Conservation (phyloP, 768 basidiomycete species). For the Leccinum aurantiacum region DNA sequence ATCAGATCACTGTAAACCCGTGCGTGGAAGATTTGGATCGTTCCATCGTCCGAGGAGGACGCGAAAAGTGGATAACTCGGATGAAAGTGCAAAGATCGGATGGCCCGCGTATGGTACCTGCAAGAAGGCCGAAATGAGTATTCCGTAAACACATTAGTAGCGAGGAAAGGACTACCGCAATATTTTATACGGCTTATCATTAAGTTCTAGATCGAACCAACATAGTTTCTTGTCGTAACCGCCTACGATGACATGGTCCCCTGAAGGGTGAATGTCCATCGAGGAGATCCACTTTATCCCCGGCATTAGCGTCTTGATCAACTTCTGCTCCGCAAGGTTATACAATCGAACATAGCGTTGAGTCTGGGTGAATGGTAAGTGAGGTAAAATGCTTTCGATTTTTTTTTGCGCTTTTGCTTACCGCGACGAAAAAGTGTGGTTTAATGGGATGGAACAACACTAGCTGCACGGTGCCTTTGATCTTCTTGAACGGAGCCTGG, state of each 20-base stretch:
- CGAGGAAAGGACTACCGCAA: conserved; percentile 57
- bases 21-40: conserved; percentile 95
- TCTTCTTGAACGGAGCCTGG: conserved; percentile 96
- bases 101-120: conserved; percentile 92
- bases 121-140: conserved; percentile 11
- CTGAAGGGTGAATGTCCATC: conserved; percentile 94
- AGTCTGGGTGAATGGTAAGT: conserved; percentile 53
- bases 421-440: conserved; percentile 97
- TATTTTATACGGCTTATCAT: conserved; percentile 95
- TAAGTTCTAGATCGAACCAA: conserved; percentile 98
- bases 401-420: conserved; percentile 43
- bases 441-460: conserved; percentile 94
- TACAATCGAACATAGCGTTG: conserved; percentile 96
- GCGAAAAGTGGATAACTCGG: conserved; percentile 94
- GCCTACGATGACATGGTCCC: conserved; percentile 95
- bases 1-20: conserved; percentile 93
- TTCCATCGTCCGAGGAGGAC: conserved; percentile 94
- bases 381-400: conserved; percentile 10
- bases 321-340: conserved; percentile 89
- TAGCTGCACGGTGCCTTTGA: conserved; percentile 86
- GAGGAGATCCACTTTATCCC: conserved; percentile 97
- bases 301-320: conserved; percentile 91
- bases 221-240: conserved; percentile 97
- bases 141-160: neutral
- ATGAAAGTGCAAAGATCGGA: conserved; percentile 92